Evolutionary conservation across 768 basidiomycete genomes (phyloP), one percentile per base, ranked within the genome.

Genomic region (Pleurotus djamor): DNA sequence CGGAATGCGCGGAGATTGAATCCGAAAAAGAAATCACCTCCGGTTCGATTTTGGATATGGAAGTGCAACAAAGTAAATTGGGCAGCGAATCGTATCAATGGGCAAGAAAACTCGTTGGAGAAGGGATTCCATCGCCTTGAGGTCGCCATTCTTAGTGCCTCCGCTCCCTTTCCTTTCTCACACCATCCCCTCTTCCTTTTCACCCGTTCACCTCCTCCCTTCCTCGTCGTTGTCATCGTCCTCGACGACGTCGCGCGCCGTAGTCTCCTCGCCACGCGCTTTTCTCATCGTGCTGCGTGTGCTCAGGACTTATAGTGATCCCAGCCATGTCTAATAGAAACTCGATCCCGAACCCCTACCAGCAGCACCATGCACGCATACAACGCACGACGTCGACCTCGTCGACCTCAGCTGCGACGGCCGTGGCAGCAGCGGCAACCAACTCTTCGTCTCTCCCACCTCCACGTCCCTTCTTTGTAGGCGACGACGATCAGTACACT

Each of bases 401-500:
- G 9, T 9, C 10, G 10, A 2, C 41, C 41, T 9, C 10, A 10
- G 41, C 41, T 43, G 41, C 9, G 41, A n/a, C 41, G 9, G 17
- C 45, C 4, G 45, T 16, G 3, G 45, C 10, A 7, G 45, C 45
- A 7, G 16, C 45, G 9, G 45, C 45, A 47, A 7, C 16, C 9
- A n/a, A 41, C n/a, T 41, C 38, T 41, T 10, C 38, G 38, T 41
- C 38, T 9, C 5, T 17, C 1, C 45, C 45, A 50, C 49, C 49
- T 13, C 54, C 54, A 13, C 54, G 54, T n/a, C 54, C 54, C 14
- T 56, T 56, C 54, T 56, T 56, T 17, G 54, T 56, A 13, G 54
- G 16, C 6, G 54, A 41, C 9, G 54, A 56, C 1, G 54, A 56
- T 32, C 5, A 33, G 28, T 52, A 52, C 34, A 52, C 34, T 14